Evolutionary conservation across 1,139 yeast species (phyloP).

Genomic region (Yamadazyma mexicana): DNA sequence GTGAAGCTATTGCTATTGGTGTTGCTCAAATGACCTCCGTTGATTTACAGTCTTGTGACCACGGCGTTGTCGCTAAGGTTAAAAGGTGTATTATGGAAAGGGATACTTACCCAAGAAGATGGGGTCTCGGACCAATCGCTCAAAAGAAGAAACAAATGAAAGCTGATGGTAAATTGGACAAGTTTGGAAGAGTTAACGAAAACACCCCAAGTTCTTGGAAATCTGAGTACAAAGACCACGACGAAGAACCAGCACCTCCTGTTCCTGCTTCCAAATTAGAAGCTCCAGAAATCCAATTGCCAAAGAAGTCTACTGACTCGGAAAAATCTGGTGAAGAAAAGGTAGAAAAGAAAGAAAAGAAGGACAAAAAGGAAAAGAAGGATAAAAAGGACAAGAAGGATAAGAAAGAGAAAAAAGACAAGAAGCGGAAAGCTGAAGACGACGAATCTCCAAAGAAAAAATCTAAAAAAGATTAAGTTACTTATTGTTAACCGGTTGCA

Average conservation of each 20-base stretch:
- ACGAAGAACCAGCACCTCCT: slow-evolving; percentile 58
- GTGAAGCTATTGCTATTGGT: slow-evolving; percentile 99
- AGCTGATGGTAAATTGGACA: slow-evolving; percentile 96
- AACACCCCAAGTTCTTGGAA: slow-evolving; percentile 95
- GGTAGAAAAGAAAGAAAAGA: slow-evolving; percentile 59
- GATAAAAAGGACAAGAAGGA: slow-evolving; percentile 59
- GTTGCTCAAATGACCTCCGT: slow-evolving; percentile 99
- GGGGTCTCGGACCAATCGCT: slow-evolving; percentile 99
- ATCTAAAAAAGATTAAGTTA: slow-evolving; percentile 32
- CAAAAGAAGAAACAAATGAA: slow-evolving; percentile 97
- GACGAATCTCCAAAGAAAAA: slow-evolving; percentile 50
- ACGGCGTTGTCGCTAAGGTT: slow-evolving; percentile 97
- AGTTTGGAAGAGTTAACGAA: slow-evolving; percentile 90
- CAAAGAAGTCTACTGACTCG: slow-evolving; percentile 46
- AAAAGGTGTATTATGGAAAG: slow-evolving; percentile 99
- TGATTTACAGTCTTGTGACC: slow-evolving; percentile 94
- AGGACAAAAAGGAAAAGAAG: slow-evolving; percentile 68
- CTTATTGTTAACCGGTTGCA: too few relatives aligned
- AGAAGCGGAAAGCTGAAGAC: slow-evolving; percentile 59
- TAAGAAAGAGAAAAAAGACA: slow-evolving; percentile 34
- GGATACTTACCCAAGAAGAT: slow-evolving; percentile 98
- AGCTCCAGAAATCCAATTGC: slow-evolving; percentile 53
- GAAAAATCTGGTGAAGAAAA: slow-evolving; percentile 31
- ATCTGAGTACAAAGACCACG: slow-evolving; percentile 78
- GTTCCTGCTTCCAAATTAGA: slow-evolving; percentile 48